Conservation (phyloP, 495 filamentous ascomycete genomes). For the Podospora australis region DNA sequence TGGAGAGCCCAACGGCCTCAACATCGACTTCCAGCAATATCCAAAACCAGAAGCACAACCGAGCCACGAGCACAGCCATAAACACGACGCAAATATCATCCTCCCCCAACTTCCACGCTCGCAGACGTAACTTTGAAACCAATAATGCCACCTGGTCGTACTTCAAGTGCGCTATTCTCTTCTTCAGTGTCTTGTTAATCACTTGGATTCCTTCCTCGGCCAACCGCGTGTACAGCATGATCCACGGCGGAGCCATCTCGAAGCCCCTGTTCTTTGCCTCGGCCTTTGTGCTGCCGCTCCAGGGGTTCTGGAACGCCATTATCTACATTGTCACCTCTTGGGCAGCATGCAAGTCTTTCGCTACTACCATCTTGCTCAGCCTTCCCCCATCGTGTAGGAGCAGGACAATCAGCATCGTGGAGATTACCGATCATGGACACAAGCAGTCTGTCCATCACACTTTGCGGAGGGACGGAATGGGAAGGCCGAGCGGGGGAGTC, state of each 20-base stretch:
- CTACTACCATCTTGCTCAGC: neutral
- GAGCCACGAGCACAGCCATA: neutral
- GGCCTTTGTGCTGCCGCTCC: slow-evolving; percentile 70
- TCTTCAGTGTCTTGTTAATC: slow-evolving; percentile 73
- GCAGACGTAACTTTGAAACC: slow-evolving; percentile 26
- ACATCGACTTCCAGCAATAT: neutral
- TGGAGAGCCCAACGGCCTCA: neutral
- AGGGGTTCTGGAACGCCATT: slow-evolving; percentile 82
- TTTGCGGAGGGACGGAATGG: neutral
- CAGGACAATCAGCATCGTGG: slow-evolving; percentile 8
- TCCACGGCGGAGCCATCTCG: slow-evolving; percentile 45
- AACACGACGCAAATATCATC: slow-evolving; percentile 1
- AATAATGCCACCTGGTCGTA: slow-evolving; percentile 67
- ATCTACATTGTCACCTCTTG: slow-evolving; percentile 68
- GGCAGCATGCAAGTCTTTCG: slow-evolving; percentile 37
- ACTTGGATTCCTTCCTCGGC: slow-evolving; percentile 82
- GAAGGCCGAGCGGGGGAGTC: neutral
- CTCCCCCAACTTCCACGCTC: slow-evolving; percentile 9
- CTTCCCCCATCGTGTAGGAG: neutral
- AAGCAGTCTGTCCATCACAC: neutral
- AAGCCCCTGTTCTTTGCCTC: slow-evolving; percentile 62
- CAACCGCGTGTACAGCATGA: slow-evolving; percentile 68
- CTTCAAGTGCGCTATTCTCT: slow-evolving; percentile 76
- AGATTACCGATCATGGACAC: slow-evolving; percentile 1
- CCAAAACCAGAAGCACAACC: neutral